Evolutionary conservation across 2,329 filamentous ascomycete genomes (phyloP).

Genomic region (Cadophora luteo-olivacea): DNA sequence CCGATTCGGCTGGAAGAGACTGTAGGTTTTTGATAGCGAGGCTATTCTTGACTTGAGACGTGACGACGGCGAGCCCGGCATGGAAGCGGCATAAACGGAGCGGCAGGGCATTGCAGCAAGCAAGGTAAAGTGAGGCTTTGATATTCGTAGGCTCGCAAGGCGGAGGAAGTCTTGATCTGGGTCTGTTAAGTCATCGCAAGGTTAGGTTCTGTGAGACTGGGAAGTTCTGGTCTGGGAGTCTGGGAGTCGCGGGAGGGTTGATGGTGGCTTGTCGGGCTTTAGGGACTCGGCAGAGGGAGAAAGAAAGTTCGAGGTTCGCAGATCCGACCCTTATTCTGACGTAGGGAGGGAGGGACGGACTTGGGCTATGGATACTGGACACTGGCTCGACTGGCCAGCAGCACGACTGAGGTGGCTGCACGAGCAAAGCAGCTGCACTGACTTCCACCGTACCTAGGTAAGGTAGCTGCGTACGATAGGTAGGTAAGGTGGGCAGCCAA

Average conservation of each 20-base stretch:
- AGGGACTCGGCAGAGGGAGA: background rate
- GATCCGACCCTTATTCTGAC: background rate
- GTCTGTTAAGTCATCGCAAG: background rate
- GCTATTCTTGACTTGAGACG: constrained; percentile 12
- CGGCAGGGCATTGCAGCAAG: background rate
- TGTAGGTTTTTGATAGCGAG: constrained; percentile 1
- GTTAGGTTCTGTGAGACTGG: background rate
- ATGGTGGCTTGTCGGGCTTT: background rate
- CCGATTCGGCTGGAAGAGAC: background rate
- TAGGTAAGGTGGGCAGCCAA: too few species aligned
- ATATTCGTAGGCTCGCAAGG: constrained; percentile 7
- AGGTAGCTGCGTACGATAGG: too few species aligned
- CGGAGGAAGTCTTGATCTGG: background rate
- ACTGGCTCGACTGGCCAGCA: too few species aligned
- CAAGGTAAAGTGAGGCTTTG: background rate
- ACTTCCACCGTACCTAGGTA: background rate
- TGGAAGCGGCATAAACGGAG: background rate
- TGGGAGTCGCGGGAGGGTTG: background rate
- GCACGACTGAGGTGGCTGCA: background rate
- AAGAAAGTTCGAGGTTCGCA: background rate
- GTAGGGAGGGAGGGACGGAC: background rate
- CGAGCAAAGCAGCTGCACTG: background rate
- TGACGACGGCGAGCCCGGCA: background rate
- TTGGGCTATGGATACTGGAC: background rate
- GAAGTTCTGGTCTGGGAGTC: background rate